Evolutionary conservation across 192 early-diverging fungal species (phyloP), one percentile per base, ranked within the genome.

Genomic region (Coemansia sp.): DNA sequence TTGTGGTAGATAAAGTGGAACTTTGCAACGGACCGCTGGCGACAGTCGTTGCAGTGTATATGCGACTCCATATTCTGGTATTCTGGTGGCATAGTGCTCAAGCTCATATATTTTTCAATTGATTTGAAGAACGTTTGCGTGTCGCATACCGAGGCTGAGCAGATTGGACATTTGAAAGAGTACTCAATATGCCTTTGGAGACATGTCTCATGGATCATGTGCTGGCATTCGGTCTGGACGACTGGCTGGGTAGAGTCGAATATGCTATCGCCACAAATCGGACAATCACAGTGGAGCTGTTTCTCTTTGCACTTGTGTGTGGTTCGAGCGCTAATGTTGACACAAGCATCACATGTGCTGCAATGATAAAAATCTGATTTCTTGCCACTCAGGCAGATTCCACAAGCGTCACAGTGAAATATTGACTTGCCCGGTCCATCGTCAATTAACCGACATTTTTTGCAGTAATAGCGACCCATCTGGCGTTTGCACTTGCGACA

Each of bases 1-100:
- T 93, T 96, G 80, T 98, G 96, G 64, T 98, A 97, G 7, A 98
- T 53, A 73, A 97, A 98, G 59, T 98, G 93, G 77, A 88, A 97
- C 62, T 88, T 90, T 12, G 91, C 88, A 15, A 80, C 69, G 1
- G 88, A 92, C 43, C 89, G 86, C 55, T 88, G 82, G 59, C 91
- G 92, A 70, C 96, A 98, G 65, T 98, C 96, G 67, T 95, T 96
- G 84, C 96, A 98, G 55, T 94, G 91, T 3, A 96, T 84, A 34
- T 81, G 72, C 15, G 87, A 87, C 46, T 78, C 64, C 34, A 76
- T 84, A 60, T 89, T 80, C 34, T 80, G 78, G 80, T 96, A 96
- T 68, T 97, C 95, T 24, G 82, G 62, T 4, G 95, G 96, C 96
- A 98, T 98, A 13, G 79, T 75, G 63, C 94, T 92, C 46, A 82